Base-by-base conservation (phyloP, 306 rosid genomes). In the Oemleria cerasiformis region DNA sequence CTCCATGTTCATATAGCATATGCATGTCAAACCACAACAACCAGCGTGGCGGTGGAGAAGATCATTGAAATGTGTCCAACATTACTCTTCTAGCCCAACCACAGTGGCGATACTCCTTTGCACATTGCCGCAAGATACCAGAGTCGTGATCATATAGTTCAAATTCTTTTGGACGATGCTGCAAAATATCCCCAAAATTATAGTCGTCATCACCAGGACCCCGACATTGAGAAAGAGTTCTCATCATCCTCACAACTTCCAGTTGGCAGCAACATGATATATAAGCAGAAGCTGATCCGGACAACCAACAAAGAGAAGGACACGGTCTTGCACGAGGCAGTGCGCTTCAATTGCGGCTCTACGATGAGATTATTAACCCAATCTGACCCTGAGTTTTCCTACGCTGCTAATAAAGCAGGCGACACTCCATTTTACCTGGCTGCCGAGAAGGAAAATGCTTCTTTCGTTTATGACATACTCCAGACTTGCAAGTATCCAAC, bases 321-420 rank as follows among this genome's bases (percentile, higher is more conserved):
- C 49, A 45, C 79, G 1, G 73, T 68, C 2, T 21, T 75, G 60
- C 79, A 75, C n/a, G 69, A 45, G 40, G 73, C 73, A 2, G 73
- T 74, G 34, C 58, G 72, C 7, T 41, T 41, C 5, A 3, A n/a
- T 42, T 66, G 34, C 10, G 4, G 1, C 0, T 0, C 1, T 6
- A 55, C 64, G 7, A 53, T 73, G 41, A 0, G 9, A 5, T 1
- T 42, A 13, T 64, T 73, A 63, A 64, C 39, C 2, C 0, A 3
- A 5, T 20, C 41, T 51, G 77, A 70, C 11, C 65, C 56, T 20
- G 8, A 70, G 20, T 62, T 38, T 56, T 40, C 14, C 9, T 67
- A 67, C 54, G 0, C 53, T 6, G 50, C 68, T 17, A 67, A 75
- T 8, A 3, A 9, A 1, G 51, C 50, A 1, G 73, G 79, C 1